These are phyloP conservation scores for Neltuma alba DNA, from an alignment of 306 rosid species.

Conservation along the genomic window DNA sequence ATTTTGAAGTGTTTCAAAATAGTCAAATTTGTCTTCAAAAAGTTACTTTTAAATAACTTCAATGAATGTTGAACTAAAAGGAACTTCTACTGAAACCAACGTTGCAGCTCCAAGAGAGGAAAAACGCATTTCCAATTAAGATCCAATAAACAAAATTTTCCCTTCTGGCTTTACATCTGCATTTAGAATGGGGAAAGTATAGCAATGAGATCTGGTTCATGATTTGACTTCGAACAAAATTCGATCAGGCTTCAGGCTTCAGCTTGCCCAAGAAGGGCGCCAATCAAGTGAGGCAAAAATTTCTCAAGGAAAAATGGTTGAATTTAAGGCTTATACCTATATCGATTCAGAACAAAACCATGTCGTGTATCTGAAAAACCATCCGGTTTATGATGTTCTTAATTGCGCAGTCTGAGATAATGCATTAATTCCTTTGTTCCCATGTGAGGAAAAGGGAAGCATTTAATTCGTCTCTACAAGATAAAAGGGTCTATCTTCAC, in stretches of 20 bases:
- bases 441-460: not conserved
- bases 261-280: not conserved
- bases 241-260: not conserved
- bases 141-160: not conserved
- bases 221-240: not conserved
- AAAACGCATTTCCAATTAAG: not conserved
- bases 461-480: not conserved
- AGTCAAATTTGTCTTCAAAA: too few species aligned
- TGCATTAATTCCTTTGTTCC: too few species aligned
- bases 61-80: too few species aligned
- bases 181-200: not conserved
- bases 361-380: too few species aligned
- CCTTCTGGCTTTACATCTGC: not conserved
- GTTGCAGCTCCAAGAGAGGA: not conserved
- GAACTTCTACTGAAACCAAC: not conserved
- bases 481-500: not conserved
- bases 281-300: not conserved
- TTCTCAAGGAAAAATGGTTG: not conserved
- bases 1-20: not conserved
- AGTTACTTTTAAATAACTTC: too few species aligned
- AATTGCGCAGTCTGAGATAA: too few species aligned
- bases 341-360: too few species aligned
- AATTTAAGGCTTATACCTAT: too few species aligned
- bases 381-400: too few species aligned
- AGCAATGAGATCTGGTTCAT: not conserved